phyloP scores from a whole-genome alignment of 2,329 filamentous ascomycete genomes.

The Paracamarosporium sp. region DNA sequence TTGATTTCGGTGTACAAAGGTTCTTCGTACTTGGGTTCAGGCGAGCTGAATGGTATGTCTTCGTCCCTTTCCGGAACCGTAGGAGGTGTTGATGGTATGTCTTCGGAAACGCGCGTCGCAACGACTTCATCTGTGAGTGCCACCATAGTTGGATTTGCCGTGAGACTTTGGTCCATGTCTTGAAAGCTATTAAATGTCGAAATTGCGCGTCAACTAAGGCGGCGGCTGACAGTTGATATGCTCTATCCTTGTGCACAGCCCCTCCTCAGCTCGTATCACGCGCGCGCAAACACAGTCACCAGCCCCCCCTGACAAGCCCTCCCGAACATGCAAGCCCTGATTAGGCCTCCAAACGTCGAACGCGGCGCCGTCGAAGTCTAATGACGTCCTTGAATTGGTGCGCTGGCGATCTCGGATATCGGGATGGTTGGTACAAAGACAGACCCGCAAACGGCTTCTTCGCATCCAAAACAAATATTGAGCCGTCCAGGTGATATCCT shows the following conservation, averaged over 20 bases:
- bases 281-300: background rate
- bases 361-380: background rate
- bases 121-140: background rate
- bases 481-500: background rate
- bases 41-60: background rate
- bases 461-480: background rate
- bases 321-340: background rate
- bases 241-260: conserved; percentile 9
- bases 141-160: background rate
- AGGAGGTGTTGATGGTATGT: background rate
- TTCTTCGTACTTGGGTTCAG: conserved; percentile 19
- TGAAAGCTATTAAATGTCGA: background rate
- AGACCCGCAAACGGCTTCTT: conserved; percentile 2
- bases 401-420: background rate
- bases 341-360: background rate
- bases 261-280: conserved; percentile 10
- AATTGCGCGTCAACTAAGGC: background rate
- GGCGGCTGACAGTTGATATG: background rate
- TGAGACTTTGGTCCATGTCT: background rate
- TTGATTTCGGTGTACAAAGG: conserved; percentile 44
- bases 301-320: background rate
- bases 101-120: background rate
- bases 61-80: conserved; percentile 3
- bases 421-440: background rate
- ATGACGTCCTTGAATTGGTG: background rate